phyloP scores from a whole-genome alignment of 139 green algal genomes.

The Chlamydomonas eustigma region DNA sequence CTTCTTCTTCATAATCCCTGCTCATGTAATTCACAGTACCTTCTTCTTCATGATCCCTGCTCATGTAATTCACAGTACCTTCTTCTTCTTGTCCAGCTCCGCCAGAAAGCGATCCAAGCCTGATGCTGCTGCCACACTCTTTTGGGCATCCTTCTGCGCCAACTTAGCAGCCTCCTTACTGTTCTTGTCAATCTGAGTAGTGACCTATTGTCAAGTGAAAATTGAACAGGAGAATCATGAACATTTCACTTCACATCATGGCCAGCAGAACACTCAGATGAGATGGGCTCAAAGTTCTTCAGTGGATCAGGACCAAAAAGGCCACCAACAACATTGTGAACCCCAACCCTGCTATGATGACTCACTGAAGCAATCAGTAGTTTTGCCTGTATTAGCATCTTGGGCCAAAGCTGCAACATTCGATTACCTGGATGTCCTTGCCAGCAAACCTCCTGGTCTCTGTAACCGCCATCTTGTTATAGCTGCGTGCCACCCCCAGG shows the following conservation, averaged over 20 bases:
- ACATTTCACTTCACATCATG: too few relatives aligned
- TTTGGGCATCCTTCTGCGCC: conserved; percentile 28
- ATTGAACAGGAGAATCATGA: neutral
- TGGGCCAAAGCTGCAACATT: too few relatives aligned
- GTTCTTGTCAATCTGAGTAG: conserved; percentile 47
- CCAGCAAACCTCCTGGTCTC: conserved; percentile 73
- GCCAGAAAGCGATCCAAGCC: conserved; percentile 58
- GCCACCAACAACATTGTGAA: neutral
- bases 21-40: too few relatives aligned
- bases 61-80: conserved; percentile 35
- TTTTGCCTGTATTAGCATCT: too few relatives aligned
- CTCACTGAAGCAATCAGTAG: too few relatives aligned
- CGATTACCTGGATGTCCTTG: conserved; percentile 75
- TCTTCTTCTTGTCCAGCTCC: conserved; percentile 58
- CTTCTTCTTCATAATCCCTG: too few relatives aligned
- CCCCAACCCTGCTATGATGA: too few relatives aligned
- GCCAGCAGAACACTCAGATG: too few relatives aligned
- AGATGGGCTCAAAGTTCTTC: too few relatives aligned
- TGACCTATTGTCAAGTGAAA: conserved; percentile 29
- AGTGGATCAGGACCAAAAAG: neutral
- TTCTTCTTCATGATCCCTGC: too few relatives aligned
- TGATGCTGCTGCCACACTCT: conserved; percentile 39
- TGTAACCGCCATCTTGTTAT: conserved; percentile 38
- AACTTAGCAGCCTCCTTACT: conserved; percentile 52
- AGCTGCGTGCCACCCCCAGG: conserved; percentile 16